A percentile compares a stretch with the other conserved stretches of the same genome.
phyloP scores from a whole-genome alignment of 2,329 filamentous ascomycete species.

The Fusarium tricinctum region DNA sequence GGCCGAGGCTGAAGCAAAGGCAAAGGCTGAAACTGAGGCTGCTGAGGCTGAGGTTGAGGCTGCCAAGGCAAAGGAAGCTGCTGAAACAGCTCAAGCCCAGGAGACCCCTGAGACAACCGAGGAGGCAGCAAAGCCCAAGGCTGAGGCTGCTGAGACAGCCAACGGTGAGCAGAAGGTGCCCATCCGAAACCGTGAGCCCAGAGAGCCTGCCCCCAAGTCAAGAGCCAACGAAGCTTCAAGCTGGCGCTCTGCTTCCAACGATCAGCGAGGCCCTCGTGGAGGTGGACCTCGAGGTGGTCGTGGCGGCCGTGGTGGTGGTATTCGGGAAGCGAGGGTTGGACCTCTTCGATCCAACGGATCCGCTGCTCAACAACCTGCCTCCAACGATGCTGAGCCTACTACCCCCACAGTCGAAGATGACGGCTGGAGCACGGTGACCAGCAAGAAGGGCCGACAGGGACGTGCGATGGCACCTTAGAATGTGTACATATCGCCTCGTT shows the following conservation, averaged over 20 bases:
- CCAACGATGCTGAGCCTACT: constrained; percentile 51
- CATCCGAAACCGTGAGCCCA: constrained; percentile 56
- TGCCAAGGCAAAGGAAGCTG: constrained; percentile 50
- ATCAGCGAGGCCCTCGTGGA: constrained; percentile 63
- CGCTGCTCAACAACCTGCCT: constrained; percentile 56
- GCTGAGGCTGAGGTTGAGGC: constrained; percentile 51
- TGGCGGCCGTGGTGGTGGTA: constrained; percentile 57
- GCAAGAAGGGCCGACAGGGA: constrained; percentile 57
- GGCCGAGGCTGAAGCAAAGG: constrained; percentile 56
- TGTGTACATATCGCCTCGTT: constrained; percentile 55
- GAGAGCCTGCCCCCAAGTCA: constrained; percentile 62
- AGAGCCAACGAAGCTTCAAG: constrained; percentile 70
- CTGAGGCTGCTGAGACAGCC: constrained; percentile 41
- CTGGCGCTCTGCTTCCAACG: constrained; percentile 69
- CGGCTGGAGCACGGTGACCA: constrained; percentile 72
- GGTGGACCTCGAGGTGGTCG: constrained; percentile 62
- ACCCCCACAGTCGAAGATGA: constrained; percentile 66
- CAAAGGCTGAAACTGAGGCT: constrained; percentile 40
- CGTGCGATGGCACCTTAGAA: constrained; percentile 51
- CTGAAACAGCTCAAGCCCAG: constrained; percentile 50
- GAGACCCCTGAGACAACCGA: constrained; percentile 49
- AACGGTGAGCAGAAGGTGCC: constrained; percentile 65
- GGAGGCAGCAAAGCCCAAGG: constrained; percentile 48
- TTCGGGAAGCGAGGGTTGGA: constrained; percentile 58
- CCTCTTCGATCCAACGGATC: constrained; percentile 65